Conservation (phyloP, 2,329 filamentous ascomycete genomes). For the Colletotrichum zoysiae region DNA sequence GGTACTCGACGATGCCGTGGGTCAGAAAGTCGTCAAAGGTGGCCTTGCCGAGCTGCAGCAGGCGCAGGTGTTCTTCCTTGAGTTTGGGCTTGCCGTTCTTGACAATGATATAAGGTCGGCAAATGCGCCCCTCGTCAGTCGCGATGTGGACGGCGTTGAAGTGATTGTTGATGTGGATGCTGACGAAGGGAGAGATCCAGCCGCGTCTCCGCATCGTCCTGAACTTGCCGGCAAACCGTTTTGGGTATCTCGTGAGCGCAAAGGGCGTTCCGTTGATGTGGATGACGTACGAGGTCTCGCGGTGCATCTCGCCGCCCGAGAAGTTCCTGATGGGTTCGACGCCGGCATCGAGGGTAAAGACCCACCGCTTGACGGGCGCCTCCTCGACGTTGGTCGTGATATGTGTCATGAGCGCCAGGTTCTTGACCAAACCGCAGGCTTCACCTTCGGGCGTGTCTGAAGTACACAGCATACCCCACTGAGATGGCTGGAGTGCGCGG, state of each 20-base stretch:
- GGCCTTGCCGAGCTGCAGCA: constrained; percentile 85
- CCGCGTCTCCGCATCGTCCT: constrained; percentile 89
- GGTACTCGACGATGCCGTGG: constrained; percentile 91
- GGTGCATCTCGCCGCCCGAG: constrained; percentile 86
- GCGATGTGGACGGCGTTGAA: constrained; percentile 94
- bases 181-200: constrained; percentile 94
- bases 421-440: constrained; percentile 97
- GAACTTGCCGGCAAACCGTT: constrained; percentile 87
- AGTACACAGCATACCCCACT: constrained; percentile 98
- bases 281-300: constrained; percentile 86
- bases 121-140: constrained; percentile 96
- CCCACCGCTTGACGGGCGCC: constrained; percentile 85
- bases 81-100: constrained; percentile 88
- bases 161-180: constrained; percentile 95
- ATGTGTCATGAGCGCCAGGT: constrained; percentile 97
- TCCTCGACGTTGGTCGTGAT: constrained; percentile 98
- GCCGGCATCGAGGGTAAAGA: constrained; percentile 88
- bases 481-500: constrained; percentile 94
- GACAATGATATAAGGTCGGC: constrained; percentile 94
- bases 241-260: constrained; percentile 86
- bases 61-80: constrained; percentile 80
- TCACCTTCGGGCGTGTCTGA: constrained; percentile 99
- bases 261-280: constrained; percentile 97
- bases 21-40: constrained; percentile 95
- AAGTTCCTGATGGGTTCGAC: constrained; percentile 80